phyloP scores from a whole-genome alignment of 139 green algal genomes.

The Tetradesmus obliquus region DNA sequence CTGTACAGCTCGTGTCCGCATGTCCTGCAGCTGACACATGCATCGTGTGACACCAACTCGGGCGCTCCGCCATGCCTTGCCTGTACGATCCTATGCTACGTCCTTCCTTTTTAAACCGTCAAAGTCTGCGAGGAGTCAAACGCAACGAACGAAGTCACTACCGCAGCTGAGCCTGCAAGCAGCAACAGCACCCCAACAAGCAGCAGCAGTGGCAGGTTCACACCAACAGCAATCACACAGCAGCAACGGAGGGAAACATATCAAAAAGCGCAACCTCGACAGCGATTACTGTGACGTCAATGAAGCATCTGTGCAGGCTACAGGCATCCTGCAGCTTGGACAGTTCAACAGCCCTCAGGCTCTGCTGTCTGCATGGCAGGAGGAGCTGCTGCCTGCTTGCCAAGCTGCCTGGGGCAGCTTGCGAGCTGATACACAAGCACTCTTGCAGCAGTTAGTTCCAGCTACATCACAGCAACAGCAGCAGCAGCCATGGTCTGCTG shows the following conservation, averaged over 20 bases:
- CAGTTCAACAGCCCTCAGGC: background rate
- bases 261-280: background rate
- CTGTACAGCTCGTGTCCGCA: too few species aligned
- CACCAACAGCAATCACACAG: background rate
- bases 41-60: background rate
- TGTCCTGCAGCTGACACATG: background rate
- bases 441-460: background rate
- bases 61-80: background rate
- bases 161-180: background rate
- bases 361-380: constrained; percentile 12
- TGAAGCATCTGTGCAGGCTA: background rate
- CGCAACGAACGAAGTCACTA: background rate
- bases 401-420: background rate
- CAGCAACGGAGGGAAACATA: background rate
- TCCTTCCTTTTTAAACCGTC: too few species aligned
- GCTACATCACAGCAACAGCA: background rate
- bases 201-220: background rate
- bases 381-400: constrained; percentile 15
- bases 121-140: background rate
- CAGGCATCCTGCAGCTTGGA: constrained; percentile 17
- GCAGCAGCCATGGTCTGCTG: background rate
- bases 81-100: background rate
- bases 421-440: background rate
- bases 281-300: background rate
- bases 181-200: background rate